Evolutionary conservation across 2,329 filamentous ascomycete genomes (phyloP).

Genomic region (Lachnellula arida): DNA sequence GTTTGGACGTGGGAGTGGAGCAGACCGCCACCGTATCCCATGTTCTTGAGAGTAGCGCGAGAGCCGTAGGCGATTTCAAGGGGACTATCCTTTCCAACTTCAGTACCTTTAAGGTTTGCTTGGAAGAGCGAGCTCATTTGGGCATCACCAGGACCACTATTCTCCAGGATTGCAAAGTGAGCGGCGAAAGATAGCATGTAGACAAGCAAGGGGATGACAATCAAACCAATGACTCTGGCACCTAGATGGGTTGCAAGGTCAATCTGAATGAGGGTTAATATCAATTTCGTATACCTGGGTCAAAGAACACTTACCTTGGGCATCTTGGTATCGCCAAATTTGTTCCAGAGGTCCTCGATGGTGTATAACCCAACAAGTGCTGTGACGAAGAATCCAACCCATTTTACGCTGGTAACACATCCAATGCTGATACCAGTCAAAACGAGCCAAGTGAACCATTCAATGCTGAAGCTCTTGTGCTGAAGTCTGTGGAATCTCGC

Average conservation of each 20-base stretch:
- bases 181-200: constrained; percentile 95
- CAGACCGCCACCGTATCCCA: constrained; percentile 96
- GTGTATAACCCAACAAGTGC: constrained; percentile 95
- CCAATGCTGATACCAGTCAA: constrained; percentile 93
- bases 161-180: constrained; percentile 90
- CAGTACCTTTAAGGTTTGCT: constrained; percentile 88
- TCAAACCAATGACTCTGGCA: constrained; percentile 79
- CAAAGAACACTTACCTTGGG: constrained; percentile 55
- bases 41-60: constrained; percentile 91
- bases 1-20: constrained; percentile 96
- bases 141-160: constrained; percentile 93
- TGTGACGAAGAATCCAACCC: constrained; percentile 93
- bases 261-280: constrained; percentile 34
- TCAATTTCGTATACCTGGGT: background rate
- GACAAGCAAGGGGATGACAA: constrained; percentile 81
- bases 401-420: constrained; percentile 97
- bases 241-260: constrained; percentile 73
- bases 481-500: constrained; percentile 90
- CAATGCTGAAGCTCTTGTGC: constrained; percentile 76
- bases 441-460: constrained; percentile 95
- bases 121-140: constrained; percentile 99
- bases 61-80: constrained; percentile 89
- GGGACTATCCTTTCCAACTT: constrained; percentile 91
- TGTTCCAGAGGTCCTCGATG: constrained; percentile 93
- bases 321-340: constrained; percentile 93